Evolutionary conservation across 2,329 filamentous ascomycete genomes (phyloP), one percentile per base, ranked within the genome.

Genomic region (Cercospora sp.): DNA sequence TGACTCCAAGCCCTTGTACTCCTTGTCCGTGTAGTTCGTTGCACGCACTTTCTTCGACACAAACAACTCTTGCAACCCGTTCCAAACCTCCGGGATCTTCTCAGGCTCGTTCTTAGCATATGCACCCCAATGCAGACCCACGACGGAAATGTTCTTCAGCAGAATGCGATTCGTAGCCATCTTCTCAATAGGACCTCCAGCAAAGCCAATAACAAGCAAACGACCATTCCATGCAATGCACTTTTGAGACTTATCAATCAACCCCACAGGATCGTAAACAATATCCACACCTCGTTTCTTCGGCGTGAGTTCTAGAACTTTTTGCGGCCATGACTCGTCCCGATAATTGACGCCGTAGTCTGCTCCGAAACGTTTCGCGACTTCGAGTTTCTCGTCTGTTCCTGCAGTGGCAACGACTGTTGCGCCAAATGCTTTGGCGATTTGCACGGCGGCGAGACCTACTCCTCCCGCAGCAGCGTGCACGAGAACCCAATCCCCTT

Each of bases 401-500:
- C 93, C 93, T 0, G 93, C 94, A 0, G 94, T 97, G 4, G 94
- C 94, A 69, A 98, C 90, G n/a, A 98, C 94, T 3, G 87, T 95
- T 9, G 94, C 94, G 6, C 94, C 94, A 62, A 91, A 89, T 0
- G 94, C 94, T 81, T 97, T 97, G 30, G 94, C 94, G 69, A 98
- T 89, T 79, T 97, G 94, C 26, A 98, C 93, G 4, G 94, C 94
- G 1, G 94, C 92, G 1, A 97, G 83, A 0, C 94, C 94, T 10
- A 97, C 94, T 16, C 94, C 94, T 2, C 94, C 94, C 0, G 94
- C 94, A 0, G 93, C 94, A 1, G 94, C 94, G 77, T 98, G 94
- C 13, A 98, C 89, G 8, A 98, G 87, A 1, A 97, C 94, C 80
- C 87, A 91, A 75, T 98, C 94, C 0, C 93, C 93, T 76, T 68